These are phyloP conservation scores for Pythium sukuiense DNA, from an alignment of 352 stramenopile species.

Conservation along the genomic window DNA sequence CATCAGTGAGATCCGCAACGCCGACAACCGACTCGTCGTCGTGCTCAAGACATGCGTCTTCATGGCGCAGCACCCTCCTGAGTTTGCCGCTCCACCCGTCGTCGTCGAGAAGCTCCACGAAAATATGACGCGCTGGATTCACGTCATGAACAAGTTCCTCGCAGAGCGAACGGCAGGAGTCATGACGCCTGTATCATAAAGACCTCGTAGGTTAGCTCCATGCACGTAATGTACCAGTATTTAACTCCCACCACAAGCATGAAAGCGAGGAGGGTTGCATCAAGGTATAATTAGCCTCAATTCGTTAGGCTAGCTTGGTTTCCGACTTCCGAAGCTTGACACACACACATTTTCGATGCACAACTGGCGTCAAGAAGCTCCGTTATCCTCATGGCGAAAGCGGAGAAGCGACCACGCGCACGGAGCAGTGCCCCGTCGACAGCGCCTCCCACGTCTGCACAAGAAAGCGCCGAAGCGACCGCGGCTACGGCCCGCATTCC, in stretches of 20 bases:
- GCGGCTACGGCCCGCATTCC: background rate
- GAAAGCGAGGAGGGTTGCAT: no score
- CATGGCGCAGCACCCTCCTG: conserved; percentile 13
- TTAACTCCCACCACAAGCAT: background rate
- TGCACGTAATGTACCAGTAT: background rate
- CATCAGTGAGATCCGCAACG: conserved; percentile 8
- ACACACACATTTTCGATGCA: background rate
- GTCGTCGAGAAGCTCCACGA: conserved; percentile 17
- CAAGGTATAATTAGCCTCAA: no score
- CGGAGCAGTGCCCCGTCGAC: background rate
- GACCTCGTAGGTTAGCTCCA: background rate
- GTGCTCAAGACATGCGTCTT: conserved; percentile 19
- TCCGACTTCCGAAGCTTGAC: no score
- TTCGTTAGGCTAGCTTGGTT: no score
- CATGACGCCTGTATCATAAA: background rate
- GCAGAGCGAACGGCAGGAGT: background rate
- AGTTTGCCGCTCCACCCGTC: conserved; percentile 3
- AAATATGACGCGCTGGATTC: conserved; percentile 16
- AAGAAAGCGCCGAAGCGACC: background rate
- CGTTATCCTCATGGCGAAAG: background rate
- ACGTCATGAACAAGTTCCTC: conserved; percentile 17
- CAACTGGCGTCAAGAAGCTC: background rate
- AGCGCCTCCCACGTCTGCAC: background rate
- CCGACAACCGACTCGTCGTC: conserved; percentile 21
- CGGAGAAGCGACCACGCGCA: background rate